Evolutionary conservation across 192 early-diverging fungal genomes (phyloP), one percentile per base, ranked within the genome.

Genomic region (Geranomyces variabilis): DNA sequence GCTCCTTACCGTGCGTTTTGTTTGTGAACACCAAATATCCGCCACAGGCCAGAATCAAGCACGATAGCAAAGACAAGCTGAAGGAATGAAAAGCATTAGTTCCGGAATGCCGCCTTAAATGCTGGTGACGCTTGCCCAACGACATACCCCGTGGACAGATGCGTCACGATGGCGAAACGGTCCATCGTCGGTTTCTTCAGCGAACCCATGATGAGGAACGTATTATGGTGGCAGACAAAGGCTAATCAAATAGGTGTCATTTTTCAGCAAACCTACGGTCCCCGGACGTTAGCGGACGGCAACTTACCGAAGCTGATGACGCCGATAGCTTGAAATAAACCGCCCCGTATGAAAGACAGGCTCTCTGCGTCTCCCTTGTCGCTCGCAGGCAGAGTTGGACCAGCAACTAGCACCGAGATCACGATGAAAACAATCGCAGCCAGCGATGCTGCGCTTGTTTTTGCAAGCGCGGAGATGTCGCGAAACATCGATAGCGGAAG

Each of bases 171-270:
- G 45, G 90, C 90, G 77, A 95, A 92, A 22, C 94, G 87, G 67
- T 94, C 90, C 43, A 96, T 80, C 34, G 92, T 93, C 0, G 94
- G 94, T 59, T 91, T 91, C 46, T 86, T 81, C 47, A 96, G 75
- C 10, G 93, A 92, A 13, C 90, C 90, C 75, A 91, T 93, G 59
- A 97, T 97, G 74, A 97, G 82, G 71, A 96, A 94, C 41, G 91
- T 93, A 76, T 96, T 97, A 80, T 97, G 95, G 73, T 97, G 95
- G 68, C 95, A 97, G 26, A 97, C 95, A 84, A 95, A 97, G 0
- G 95, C 73, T 75, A 36, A 29, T 41, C 36, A 41, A 10, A 41
- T 10, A 41, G 10, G 36, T 41, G 36, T 41, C 10, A 41, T 41
- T 41, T 41, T 41, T 3, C 36, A 41, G 36, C n/a, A 41, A 41